Evolutionary conservation across 2,329 filamentous ascomycete species (phyloP), one percentile per base, ranked within the genome.

Genomic region (Ophiostoma australiae): DNA sequence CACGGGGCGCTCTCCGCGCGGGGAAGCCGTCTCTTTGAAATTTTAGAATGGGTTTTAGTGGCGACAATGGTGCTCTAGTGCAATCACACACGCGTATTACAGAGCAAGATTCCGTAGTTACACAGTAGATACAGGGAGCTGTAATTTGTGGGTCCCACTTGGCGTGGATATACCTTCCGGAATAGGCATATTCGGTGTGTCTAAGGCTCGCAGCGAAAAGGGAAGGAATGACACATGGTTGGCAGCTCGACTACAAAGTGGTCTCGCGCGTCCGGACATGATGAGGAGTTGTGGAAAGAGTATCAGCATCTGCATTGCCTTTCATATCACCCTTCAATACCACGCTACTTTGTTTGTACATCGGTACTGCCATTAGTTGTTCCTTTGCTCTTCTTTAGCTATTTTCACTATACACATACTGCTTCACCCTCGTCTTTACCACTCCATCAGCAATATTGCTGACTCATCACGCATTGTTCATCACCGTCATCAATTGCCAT

Each of bases 181-280:
- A 65, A 68, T 70, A 67, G 70, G 67, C 39, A 68, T 39, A 11
- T 15, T 13, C n/a, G 31, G 37, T n/a, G 66, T 71, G 70, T 71
- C 69, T 69, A 67, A 52, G 69, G 23, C 27, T 61, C 33, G 58
- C 35, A 31, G n/a, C 15, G 33, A 23, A 37, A n/a, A n/a, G 7
- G 41, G 67, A 67, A 67, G 67, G 67, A 39, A 31, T 17, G n/a
- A 61, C 35, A 23, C 33, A 33, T 41, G 65, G 33, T 23, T 23
- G 13, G 23, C 23, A 35, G 35, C 33, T 27, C 31, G 68, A 69
- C 67, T 71, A 71, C 70, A 71, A 71, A 71, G 70, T 71, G 70
- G 70, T 71, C 55, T 69, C 67, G 58, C 70, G 70, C 70, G 67
- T 69, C 67, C 70, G 41, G 63, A 66, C 35, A 39, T 23, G 33